Evolutionary conservation across 768 basidiomycete species (phyloP).

Genomic region (Lactifluus subvellereus): DNA sequence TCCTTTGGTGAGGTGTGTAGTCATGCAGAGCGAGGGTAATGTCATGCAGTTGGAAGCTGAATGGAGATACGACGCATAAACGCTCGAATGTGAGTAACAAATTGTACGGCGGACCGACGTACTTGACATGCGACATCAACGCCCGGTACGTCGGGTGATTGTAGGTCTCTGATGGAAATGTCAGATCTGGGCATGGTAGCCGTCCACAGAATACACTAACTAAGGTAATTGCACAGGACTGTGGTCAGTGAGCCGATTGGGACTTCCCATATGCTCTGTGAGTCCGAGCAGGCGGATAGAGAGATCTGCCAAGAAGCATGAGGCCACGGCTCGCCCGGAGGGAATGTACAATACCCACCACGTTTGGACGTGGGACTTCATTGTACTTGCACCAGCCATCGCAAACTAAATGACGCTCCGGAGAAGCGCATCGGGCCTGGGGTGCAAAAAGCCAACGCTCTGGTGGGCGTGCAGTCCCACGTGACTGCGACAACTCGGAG

Average conservation of each 20-base stretch:
- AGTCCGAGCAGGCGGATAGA: constrained; percentile 26
- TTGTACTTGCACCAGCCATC: constrained; percentile 23
- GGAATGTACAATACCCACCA: constrained; percentile 3
- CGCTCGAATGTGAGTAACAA: background rate
- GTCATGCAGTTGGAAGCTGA: constrained; percentile 9
- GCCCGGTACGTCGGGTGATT: constrained; percentile 3
- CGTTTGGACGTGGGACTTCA: constrained; percentile 2
- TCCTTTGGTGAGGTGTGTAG: constrained; percentile 9
- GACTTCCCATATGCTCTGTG: constrained; percentile 25
- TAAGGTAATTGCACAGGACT: constrained; percentile 19
- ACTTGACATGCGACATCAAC: constrained; percentile 21
- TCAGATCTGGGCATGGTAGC: background rate
- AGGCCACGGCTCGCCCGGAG: background rate
- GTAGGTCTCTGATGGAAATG: background rate
- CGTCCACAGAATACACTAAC: background rate
- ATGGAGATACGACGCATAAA: background rate
- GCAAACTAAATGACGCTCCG: constrained; percentile 17
- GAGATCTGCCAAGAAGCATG: constrained; percentile 14
- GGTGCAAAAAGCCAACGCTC: constrained; percentile 3
- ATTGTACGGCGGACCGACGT: background rate
- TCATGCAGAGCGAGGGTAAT: constrained; percentile 7
- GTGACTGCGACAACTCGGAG: background rate
- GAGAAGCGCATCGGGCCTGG: constrained; percentile 21
- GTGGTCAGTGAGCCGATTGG: constrained; percentile 26
- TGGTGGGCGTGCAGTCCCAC: background rate